Conservation (phyloP, 140 eudicot genomes). For the Ambrosia hybrid region DNA sequence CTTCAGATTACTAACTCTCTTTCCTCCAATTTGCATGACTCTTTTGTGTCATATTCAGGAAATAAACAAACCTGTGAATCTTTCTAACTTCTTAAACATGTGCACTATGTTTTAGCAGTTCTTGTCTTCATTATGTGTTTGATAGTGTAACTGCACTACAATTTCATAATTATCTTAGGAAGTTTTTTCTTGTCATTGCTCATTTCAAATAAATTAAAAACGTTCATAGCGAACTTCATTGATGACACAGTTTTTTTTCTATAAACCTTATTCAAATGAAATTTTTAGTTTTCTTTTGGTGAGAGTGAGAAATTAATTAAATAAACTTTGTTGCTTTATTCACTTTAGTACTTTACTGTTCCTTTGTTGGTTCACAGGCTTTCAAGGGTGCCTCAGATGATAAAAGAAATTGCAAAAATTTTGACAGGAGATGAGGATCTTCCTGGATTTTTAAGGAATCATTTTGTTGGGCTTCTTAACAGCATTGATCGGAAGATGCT, state of each 20-base stretch:
- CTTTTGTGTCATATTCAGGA: not conserved
- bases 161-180: not conserved
- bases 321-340: not conserved
- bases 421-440: constrained; percentile 80
- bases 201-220: constrained; percentile 4
- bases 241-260: not conserved
- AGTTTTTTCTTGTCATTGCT: not conserved
- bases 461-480: constrained; percentile 90
- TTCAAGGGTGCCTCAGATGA: constrained; percentile 81
- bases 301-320: constrained; percentile 1
- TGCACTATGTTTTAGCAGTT: not conserved
- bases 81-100: not conserved
- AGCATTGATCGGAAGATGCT: constrained; percentile 94
- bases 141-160: not conserved
- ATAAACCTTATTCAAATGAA: not conserved
- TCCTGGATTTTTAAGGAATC: constrained; percentile 84
- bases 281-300: constrained; percentile 11
- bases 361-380: constrained; percentile 50
- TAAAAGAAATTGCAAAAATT: constrained; percentile 78
- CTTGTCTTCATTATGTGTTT: not conserved
- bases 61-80: not conserved
- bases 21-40: not conserved
- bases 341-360: not conserved
- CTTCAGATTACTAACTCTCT: constrained; percentile 1
- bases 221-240: constrained; percentile 1